Conservation (phyloP, 805 yeast species). For the Candida broadrunensis region DNA sequence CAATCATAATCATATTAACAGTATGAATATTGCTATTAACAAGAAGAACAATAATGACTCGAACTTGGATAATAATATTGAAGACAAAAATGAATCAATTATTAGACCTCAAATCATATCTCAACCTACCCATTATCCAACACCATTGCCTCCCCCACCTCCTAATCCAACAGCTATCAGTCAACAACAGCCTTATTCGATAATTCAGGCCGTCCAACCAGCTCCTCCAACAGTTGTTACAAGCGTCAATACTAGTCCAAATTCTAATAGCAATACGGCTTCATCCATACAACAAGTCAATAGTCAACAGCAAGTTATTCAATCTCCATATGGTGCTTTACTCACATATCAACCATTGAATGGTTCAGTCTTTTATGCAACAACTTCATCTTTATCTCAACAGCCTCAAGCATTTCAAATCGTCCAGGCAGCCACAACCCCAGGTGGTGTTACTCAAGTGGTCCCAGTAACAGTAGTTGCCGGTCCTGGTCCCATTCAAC, state of each 20-base stretch:
- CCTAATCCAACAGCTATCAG: too few species aligned
- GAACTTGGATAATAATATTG: too few species aligned
- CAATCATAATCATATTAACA: too few species aligned
- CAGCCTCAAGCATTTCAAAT: background rate
- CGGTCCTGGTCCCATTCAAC: background rate
- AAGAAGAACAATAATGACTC: too few species aligned
- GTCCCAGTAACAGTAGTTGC: constrained; percentile 7
- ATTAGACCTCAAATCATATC: too few species aligned
- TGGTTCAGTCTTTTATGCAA: constrained; percentile 11
- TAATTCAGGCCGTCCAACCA: background rate
- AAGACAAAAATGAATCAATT: too few species aligned
- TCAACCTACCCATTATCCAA: too few species aligned
- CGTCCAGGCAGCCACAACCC: constrained; percentile 1
- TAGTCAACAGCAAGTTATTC: constrained; percentile 10
- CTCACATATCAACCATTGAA: constrained; percentile 20
- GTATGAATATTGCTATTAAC: too few species aligned
- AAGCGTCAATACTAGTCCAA: background rate
- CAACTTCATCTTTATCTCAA: constrained; percentile 7
- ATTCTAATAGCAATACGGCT: too few species aligned
- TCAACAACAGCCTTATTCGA: too few species aligned
- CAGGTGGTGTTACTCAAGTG: constrained; percentile 12
- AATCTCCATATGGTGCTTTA: constrained; percentile 25
- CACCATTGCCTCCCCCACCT: too few species aligned
- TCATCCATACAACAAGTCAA: background rate
- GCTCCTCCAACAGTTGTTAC: background rate